Evolutionary conservation across 208 protist genomes (phyloP), one percentile per base, ranked within the genome.

Genomic region (Leishmania tarentolae): DNA sequence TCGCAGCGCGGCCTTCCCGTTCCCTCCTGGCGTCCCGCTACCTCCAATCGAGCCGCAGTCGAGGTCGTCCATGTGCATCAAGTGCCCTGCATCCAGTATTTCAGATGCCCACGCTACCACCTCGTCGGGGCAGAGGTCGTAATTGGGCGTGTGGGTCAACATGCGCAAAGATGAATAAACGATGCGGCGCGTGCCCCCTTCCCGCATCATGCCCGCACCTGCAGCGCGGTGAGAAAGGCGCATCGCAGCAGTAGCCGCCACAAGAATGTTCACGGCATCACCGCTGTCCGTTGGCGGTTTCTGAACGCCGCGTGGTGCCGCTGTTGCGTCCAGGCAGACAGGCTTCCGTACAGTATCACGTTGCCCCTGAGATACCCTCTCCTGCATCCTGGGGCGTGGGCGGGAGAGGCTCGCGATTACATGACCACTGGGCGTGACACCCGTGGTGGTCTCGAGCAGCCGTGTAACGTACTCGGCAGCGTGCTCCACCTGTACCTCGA

Each of bases 141-240:
- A 92, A 76, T 93, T 94, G 24, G 91, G 91, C 19, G 86, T 63
- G 73, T 92, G 78, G 19, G 91, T 76, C 19, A 87, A 59, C 52
- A 92, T 78, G 5, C 42, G 66, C 40, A 91, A 68, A 46, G 86
- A 81, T 24, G 40, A 66, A 66, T 80, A 78, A 40, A 85, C 72
- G 28, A 71, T 63, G 28, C 85, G 83, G 24, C 40, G 59, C 47
- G 84, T 40, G 4, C 15, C 15, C 42, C 66, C 76, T 19, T 77
- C 52, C 56, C 9, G 44, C 44, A 28, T 21, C n/a, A 28, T 7
- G 9, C 11, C 21, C 1, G 3, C 40, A 13, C 50, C 71, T 15
- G 44, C 57, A 40, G 31, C n/a, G 57, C 35, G 1, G 31, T 76
- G 24, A 15, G 35, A 40, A 28, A 80, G 44, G 19, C 66, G 47